phyloP scores from a whole-genome alignment of 352 stramenopile species.

The Phytophthora tentaculata region DNA sequence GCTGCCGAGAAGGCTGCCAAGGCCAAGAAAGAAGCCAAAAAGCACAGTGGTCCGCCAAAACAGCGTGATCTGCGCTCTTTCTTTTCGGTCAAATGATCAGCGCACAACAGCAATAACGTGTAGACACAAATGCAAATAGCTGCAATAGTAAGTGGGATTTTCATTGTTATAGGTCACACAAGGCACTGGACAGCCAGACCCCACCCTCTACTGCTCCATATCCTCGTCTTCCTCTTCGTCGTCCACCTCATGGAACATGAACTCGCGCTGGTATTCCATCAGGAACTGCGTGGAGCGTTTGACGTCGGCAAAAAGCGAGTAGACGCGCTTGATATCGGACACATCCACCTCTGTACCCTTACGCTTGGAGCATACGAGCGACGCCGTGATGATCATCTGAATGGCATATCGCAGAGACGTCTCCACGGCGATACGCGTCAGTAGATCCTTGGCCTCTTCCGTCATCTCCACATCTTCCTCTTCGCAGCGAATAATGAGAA shows the following conservation, averaged over 20 bases:
- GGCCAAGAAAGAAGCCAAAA: conserved; percentile 60
- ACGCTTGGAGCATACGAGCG: conserved; percentile 93
- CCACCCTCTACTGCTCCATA: conserved; percentile 40
- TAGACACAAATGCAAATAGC: conserved; percentile 29
- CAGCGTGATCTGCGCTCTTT: conserved; percentile 78
- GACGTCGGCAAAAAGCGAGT: conserved; percentile 98
- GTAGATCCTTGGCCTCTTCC: conserved; percentile 95
- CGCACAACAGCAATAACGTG: conserved; percentile 12
- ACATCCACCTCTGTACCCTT: conserved; percentile 93
- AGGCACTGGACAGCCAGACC: conserved; percentile 12
- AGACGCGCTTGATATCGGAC: conserved; percentile 94
- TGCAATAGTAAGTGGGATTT: conserved; percentile 37
- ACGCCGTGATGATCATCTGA: conserved; percentile 99
- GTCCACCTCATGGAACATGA: conserved; percentile 98
- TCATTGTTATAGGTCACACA: conserved; percentile 44
- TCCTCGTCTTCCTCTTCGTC: conserved; percentile 42
- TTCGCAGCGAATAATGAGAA: conserved; percentile 97
- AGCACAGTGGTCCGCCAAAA: conserved; percentile 52
- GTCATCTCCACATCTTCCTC: conserved; percentile 99
- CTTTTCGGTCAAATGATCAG: conserved; percentile 48
- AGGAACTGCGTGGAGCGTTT: conserved; percentile 99
- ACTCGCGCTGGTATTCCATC: conserved; percentile 99
- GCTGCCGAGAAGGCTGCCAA: conserved; percentile 44
- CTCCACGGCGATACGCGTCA: conserved; percentile 98
- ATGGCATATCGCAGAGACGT: conserved; percentile 99